A percentile compares a stretch with the other conserved stretches of the same genome.
Evolutionary conservation across 2,329 filamentous ascomycete species (phyloP).

Genomic region (Fusarium lateritium): DNA sequence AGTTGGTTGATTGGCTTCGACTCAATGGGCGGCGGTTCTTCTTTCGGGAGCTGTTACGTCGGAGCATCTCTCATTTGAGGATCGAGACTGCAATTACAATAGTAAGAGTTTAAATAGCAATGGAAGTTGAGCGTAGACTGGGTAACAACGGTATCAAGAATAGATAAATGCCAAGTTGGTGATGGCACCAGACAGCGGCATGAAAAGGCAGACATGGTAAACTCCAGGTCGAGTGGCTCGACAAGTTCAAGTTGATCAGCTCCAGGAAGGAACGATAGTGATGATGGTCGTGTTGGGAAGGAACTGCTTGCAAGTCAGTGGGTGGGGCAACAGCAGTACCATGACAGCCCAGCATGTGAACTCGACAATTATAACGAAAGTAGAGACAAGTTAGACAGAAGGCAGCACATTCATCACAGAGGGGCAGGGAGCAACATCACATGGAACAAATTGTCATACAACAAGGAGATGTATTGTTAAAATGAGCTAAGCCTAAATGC

Average conservation of each 20-base stretch:
- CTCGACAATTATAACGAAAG: too few relatives aligned
- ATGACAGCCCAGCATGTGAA: too few relatives aligned
- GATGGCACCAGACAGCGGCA: background rate
- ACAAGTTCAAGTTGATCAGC: fast-evolving
- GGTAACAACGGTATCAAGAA: constrained; percentile 12
- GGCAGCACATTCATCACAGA: background rate
- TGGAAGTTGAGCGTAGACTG: constrained; percentile 1
- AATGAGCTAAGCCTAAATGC: constrained; percentile 28
- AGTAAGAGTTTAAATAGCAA: background rate
- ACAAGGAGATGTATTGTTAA: constrained; percentile 43
- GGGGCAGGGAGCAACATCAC: too few relatives aligned
- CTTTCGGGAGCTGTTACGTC: constrained; percentile 63
- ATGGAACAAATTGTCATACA: constrained; percentile 7
- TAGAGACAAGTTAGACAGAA: background rate
- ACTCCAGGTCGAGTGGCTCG: background rate
- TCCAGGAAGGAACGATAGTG: constrained; percentile 1
- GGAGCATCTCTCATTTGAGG: constrained; percentile 60
- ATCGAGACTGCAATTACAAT: background rate
- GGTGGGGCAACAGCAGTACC: background rate
- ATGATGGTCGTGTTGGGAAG: constrained; percentile 11
- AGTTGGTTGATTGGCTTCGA: constrained; percentile 69
- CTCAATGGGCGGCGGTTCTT: constrained; percentile 60
- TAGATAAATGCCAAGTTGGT: constrained; percentile 24
- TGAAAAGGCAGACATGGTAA: background rate
- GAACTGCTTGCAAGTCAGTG: constrained; percentile 15